Evolutionary conservation across 371 early-diverging fungal species (phyloP), one percentile per base, ranked within the genome.

Genomic region (Apophysomyces ossiformis): DNA sequence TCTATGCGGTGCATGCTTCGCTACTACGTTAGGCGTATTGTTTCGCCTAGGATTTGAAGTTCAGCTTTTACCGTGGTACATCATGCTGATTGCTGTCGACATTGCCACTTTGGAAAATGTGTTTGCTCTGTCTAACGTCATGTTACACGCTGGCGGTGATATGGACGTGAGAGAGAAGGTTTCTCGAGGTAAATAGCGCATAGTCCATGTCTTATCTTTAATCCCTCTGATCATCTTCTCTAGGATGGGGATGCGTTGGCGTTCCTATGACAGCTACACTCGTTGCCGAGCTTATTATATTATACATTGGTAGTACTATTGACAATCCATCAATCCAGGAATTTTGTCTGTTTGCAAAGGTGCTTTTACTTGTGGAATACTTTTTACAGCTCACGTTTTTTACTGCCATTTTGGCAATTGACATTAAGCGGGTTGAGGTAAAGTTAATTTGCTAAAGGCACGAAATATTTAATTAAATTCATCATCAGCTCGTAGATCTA

Each of bases 31-130:
- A 66, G 78, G 78, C 35, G 70, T 77, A 1, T 60, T 69, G 32
- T 60, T 58, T 13, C 66, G 67, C 44, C 63, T 74, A 18, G 69
- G 65, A 7, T 61, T 74, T 38, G 62, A 69, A 44, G 59, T 74
- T 13, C 61, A 68, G 43, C 61, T 58, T 15, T 75, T 72, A 1
- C 74, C 75, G 12, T 72, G 90, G 90, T 87, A 90, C 64, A 84
- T 90, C 8, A 67, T 90, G 18, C 85, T 91, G 3, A 85, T 92
- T 43, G 74, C 89, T 35, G 83, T 91, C 60, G 87, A 91, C 64
- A 82, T 89, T 13, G 83, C 89, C 39, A 90, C 89, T 4, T 82
- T 91, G 9, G 93, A 93, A 66, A 93, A 92, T 57, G 83, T 90
- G 47, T 85, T 87, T 66, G 79, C 87, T 12, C 61, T 93, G 45